Evolutionary conservation across 2,329 filamentous ascomycete species (phyloP), one percentile per base, ranked within the genome.

Genomic region (Aspergillus ustus): DNA sequence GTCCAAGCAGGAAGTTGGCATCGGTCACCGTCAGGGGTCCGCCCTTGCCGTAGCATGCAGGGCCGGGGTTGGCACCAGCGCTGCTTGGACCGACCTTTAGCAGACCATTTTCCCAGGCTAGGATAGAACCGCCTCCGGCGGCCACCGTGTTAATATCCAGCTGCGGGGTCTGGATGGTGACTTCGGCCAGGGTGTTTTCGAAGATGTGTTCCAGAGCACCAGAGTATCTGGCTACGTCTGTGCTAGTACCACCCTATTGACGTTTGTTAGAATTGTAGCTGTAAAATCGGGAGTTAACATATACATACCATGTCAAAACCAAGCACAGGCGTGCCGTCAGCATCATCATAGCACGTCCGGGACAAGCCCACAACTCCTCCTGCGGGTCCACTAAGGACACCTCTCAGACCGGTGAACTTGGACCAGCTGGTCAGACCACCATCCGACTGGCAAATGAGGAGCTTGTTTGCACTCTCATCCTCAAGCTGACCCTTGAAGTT

Each of bases 61-160:
- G 93, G 0, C 93, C 93, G 0, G 93, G 93, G 72, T 97, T 93
- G 2, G 93, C 93, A 43, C 92, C 91, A 0, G 93, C 93, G 3
- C 92, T 96, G 73, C 97, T 93, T 0, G 93, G 93, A 0, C 93
- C 93, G 13, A 97, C 93, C 0, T 95, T 91, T 69, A 97, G 97
- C 0, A 97, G 82, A 0, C 93, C 93, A 66, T 96, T 96, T 65
- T 87, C 88, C 84, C 92, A 97, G 77, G 96, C 95, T 3, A 97
- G 82, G 40, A 80, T 80, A 2, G 79, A 81, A 20, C 79, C 79
- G 64, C 93, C 93, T 50, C 93, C 93, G 3, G 93, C 93, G 7
- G 93, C 93, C 1, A 97, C 93, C 0, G 93, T 97, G 76, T 97
- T 97, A 79, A 97, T 97, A 71, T 97, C 93, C 0, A 97, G 84